Percentiles rank a stretch among this genome's conserved stretches.
Conservation (phyloP, 768 basidiomycete genomes). For the Lactarius hatsudake region DNA sequence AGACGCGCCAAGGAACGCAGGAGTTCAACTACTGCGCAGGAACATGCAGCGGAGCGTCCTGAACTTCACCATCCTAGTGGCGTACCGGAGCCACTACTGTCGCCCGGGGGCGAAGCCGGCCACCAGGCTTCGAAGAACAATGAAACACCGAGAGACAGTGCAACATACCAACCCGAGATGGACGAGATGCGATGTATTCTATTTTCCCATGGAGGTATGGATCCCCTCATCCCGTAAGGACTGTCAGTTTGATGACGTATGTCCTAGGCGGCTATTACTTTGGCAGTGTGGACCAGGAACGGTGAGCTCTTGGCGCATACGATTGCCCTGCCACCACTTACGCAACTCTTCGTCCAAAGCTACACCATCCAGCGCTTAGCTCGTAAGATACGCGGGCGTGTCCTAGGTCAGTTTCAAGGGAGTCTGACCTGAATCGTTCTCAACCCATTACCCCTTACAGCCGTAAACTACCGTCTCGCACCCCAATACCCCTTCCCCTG, state of each 20-base stretch:
- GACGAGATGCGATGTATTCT: conserved; percentile 84
- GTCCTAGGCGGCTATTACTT: conserved; percentile 76
- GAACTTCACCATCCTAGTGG: not conserved
- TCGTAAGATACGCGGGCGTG: conserved; percentile 88
- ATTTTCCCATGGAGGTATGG: conserved; percentile 71
- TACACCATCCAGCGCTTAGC: conserved; percentile 81
- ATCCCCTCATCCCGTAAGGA: conserved; percentile 13
- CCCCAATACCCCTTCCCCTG: conserved; percentile 98
- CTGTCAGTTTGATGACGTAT: conserved; percentile 23
- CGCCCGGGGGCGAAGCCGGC: conserved; percentile 19
- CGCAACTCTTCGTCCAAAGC: conserved; percentile 34
- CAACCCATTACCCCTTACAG: conserved; percentile 36
- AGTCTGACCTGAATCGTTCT: conserved; percentile 9
- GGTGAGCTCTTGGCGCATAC: conserved; percentile 37
- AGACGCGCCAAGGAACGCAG: conserved; percentile 43
- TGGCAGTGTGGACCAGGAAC: conserved; percentile 75
- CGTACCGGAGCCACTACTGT: conserved; percentile 4
- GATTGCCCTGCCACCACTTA: not conserved
- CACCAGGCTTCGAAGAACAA: conserved; percentile 25
- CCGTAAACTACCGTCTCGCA: conserved; percentile 81
- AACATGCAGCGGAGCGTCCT: not conserved
- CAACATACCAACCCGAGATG: conserved; percentile 63
- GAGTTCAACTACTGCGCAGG: not conserved
- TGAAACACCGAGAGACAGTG: conserved; percentile 33
- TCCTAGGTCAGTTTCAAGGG: conserved; percentile 54